These are phyloP conservation scores for Triticum timopheevii DNA, from an alignment of 176 grass and related monocot species.

Conservation along the genomic window DNA sequence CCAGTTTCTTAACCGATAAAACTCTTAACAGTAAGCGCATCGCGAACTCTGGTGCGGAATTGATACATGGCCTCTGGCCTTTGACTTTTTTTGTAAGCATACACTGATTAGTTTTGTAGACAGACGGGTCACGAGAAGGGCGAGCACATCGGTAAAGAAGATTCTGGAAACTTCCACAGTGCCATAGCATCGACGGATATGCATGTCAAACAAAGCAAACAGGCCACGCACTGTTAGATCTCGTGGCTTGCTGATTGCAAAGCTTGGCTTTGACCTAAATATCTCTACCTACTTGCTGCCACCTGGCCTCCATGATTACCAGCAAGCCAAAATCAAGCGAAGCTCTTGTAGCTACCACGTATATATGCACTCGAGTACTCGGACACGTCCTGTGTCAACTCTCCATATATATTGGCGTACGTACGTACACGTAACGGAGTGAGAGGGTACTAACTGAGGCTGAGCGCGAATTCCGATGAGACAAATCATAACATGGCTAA, in stretches of 20 bases:
- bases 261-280: constrained; percentile 18
- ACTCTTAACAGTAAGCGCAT: too few species aligned
- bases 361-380: neutral
- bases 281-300: neutral
- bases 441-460: neutral
- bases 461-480: neutral
- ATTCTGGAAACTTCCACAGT: neutral
- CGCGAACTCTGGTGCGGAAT: too few species aligned
- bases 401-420: neutral
- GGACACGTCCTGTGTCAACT: neutral
- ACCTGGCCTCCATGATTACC: constrained; percentile 24
- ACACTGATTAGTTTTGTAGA: neutral
- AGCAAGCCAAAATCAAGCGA: constrained; percentile 9
- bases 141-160: neutral
- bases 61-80: too few species aligned
- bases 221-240: neutral
- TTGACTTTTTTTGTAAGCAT: neutral
- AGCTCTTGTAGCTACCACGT: neutral
- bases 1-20: too few species aligned
- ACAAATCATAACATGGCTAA: neutral
- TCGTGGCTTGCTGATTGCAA: constrained; percentile 2
- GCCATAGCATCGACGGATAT: neutral
- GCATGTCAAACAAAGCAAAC: neutral
- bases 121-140: too few species aligned
- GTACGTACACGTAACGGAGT: neutral